Base-by-base conservation (phyloP, 2,329 filamentous ascomycete species). In the Trichoderma sp. region DNA sequence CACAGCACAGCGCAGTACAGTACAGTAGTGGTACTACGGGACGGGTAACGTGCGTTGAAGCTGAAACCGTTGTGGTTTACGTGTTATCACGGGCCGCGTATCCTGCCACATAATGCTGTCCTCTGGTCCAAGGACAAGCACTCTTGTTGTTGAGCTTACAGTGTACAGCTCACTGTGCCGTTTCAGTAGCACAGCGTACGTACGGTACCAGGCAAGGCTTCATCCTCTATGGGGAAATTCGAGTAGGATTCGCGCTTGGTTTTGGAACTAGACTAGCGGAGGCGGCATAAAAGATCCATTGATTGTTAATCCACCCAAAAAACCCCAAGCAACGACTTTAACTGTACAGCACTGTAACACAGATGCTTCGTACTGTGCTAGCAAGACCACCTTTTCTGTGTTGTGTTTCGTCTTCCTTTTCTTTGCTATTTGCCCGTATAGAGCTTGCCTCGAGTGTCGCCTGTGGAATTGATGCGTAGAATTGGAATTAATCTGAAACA, bases 31-130 rank as follows among this genome's bases (percentile, higher is more conserved):
- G 6, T 35, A 35, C 15, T 19, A 35, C 29, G 39, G n/a, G 4
- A 27, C 34, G 54, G 32, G 22, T 54, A 8, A 34, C 52, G 52
- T 32, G 52, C n/a, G 52, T 12, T 54, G 52, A 54, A 54, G 59
- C 59, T 63, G 58, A 53, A 63, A 22, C 45, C 17, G 22, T 42
- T 64, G 48, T 56, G 60, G 60, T 64, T 34, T 53, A 64, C 60
- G 60, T 64, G 60, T 54, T 64, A 63, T 63, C 34, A 37, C 22
- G 59, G 22, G 45, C 37, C 29, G 54, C 42, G 29, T 27, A 48
- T 61, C 42, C 59, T 15, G 60, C 22, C 29, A 39, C 45, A 58
- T 58, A n/a, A n/a, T n/a, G n/a, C 27, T 32, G 27, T 35, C 22
- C 5, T 39, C 50, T 32, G 25, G n/a, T n/a, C 25, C 50, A 53